These are phyloP conservation scores for Oryza punctata DNA, from an alignment of 176 grass and related monocot species.

Conservation along the genomic window DNA sequence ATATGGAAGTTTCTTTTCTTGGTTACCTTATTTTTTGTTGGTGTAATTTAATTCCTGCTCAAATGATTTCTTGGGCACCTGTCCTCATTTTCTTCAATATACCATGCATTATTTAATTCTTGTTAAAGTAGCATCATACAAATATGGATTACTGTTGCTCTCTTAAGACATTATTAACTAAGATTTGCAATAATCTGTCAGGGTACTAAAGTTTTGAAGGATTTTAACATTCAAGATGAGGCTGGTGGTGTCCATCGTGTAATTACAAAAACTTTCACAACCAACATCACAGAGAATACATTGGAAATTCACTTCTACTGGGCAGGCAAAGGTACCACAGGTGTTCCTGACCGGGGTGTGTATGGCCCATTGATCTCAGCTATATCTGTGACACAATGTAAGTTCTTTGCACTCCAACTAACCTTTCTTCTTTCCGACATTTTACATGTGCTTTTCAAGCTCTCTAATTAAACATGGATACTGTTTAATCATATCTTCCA, in stretches of 20 bases:
- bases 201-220: constrained; percentile 70
- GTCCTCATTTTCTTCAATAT: background rate
- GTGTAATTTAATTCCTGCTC: background rate
- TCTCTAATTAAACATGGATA: background rate
- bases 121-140: background rate
- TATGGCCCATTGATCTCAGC: constrained; percentile 93
- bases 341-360: constrained; percentile 61
- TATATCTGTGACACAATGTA: constrained; percentile 69
- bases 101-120: background rate
- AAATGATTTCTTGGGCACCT: constrained; percentile 19
- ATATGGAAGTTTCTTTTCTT: constrained; percentile 6
- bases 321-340: constrained; percentile 86
- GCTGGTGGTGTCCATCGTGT: constrained; percentile 49
- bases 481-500: background rate
- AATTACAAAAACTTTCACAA: constrained; percentile 48
- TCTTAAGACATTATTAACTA: background rate
- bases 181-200: constrained; percentile 33
- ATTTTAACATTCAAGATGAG: constrained; percentile 80
- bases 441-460: background rate
- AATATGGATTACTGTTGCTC: background rate
- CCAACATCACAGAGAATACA: constrained; percentile 52
- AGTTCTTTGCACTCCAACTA: constrained; percentile 11
- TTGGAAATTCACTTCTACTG: constrained; percentile 92
- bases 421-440: constrained; percentile 4
- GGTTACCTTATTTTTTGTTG: background rate